These are phyloP conservation scores for Chaetoceros muelleri DNA, from an alignment of 108 stramenopile genomes.

Conservation along the genomic window DNA sequence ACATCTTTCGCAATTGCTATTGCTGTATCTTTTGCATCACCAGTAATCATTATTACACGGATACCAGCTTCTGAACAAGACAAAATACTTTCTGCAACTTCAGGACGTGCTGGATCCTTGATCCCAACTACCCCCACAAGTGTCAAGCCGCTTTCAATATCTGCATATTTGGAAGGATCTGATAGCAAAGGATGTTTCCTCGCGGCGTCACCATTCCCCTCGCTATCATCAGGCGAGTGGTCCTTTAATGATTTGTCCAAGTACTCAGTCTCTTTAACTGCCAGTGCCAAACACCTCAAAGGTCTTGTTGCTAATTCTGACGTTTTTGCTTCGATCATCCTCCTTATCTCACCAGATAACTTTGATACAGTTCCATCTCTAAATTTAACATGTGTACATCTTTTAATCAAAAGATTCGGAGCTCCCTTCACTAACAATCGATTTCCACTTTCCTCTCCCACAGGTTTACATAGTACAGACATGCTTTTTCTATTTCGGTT, in stretches of 20 bases:
- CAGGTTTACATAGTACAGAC: slow-evolving; percentile 51
- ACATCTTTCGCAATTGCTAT: slow-evolving; percentile 82
- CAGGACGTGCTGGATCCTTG: slow-evolving; percentile 96
- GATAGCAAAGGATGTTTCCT: slow-evolving; percentile 49
- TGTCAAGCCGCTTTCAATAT: slow-evolving; percentile 89
- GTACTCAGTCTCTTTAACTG: slow-evolving; percentile 69
- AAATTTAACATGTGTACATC: slow-evolving; percentile 82
- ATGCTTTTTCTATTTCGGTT: slow-evolving; percentile 75
- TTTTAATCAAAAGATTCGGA: slow-evolving; percentile 82
- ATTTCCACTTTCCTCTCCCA: slow-evolving; percentile 37
- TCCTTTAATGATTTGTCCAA: slow-evolving; percentile 39
- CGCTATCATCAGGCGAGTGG: slow-evolving; percentile 22
- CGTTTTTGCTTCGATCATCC: slow-evolving; percentile 54
- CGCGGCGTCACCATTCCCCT: slow-evolving; percentile 16
- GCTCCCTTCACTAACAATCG: slow-evolving; percentile 96
- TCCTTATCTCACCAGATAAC: slow-evolving; percentile 49
- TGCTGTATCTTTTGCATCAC: slow-evolving; percentile 95
- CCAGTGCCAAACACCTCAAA: slow-evolving; percentile 88
- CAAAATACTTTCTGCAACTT: slow-evolving; percentile 88
- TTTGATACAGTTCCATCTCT: slow-evolving; percentile 73
- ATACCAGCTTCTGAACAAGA: slow-evolving; percentile 88
- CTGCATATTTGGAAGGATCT: slow-evolving; percentile 65
- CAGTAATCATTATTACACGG: slow-evolving; percentile 98
- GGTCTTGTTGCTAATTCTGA: slow-evolving; percentile 81
- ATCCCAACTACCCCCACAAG: slow-evolving; percentile 93